These are phyloP conservation scores for Colletotrichum gloeosporioides DNA, from an alignment of 2,329 filamentous ascomycete genomes.

Conservation along the genomic window DNA sequence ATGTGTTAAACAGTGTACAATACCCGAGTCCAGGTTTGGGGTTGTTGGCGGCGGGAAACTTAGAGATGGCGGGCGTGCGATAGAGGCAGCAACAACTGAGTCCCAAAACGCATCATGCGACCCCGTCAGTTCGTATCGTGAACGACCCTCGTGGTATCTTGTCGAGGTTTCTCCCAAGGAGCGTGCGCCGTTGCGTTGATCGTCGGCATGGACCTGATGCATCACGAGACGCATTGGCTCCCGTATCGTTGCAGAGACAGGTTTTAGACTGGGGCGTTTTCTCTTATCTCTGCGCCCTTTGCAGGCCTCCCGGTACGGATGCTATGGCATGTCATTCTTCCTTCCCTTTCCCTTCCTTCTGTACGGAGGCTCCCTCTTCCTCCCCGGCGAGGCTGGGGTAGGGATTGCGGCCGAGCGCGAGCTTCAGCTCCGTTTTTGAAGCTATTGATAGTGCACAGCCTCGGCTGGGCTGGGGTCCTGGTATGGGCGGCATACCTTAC, in stretches of 20 bases:
- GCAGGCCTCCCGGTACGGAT: not conserved
- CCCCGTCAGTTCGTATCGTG: not conserved
- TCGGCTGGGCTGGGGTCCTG: not conserved
- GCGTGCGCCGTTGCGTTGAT: not conserved
- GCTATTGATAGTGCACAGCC: slow-evolving; percentile 16
- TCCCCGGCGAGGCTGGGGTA: not conserved
- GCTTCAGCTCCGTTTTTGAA: not conserved
- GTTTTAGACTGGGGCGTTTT: not conserved
- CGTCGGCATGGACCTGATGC: not conserved
- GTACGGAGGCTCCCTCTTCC: not conserved
- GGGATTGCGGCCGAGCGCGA: not conserved
- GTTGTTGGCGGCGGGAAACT: slow-evolving; percentile 12
- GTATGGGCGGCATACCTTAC: not conserved
- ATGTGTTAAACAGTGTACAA: slow-evolving; percentile 21
- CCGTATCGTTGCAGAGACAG: not conserved
- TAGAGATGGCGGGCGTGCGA: not conserved
- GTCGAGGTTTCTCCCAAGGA: not conserved
- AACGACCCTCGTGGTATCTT: not conserved
- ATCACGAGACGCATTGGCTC: not conserved
- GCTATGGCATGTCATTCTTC: not conserved
- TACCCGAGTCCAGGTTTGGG: slow-evolving; percentile 22
- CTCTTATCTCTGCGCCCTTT: not conserved
- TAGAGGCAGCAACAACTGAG: not conserved
- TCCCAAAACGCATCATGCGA: not conserved
- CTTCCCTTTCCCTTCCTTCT: not conserved